Base-by-base conservation (phyloP, 2,329 filamentous ascomycete species). In the Hypocreales sp. region DNA sequence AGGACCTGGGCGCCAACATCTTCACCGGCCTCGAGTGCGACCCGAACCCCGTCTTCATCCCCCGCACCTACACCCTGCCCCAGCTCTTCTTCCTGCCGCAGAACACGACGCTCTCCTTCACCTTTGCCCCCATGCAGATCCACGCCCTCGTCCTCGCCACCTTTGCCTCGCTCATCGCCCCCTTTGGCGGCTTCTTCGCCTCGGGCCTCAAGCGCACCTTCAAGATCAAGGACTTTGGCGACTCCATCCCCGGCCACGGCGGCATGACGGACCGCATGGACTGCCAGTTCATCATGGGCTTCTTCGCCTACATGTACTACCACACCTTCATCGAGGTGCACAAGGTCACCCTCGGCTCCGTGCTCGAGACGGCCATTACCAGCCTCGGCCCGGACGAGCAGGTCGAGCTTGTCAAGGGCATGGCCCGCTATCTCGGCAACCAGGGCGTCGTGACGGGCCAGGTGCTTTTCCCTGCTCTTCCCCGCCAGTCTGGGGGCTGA, bases 221-320 rank as follows among this genome's bases (percentile, higher is more conserved):
- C 63, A 95, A 98, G 61, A 92, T 98, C 66, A 98, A 98, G 66
- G 90, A 98, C 59, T 98, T 98, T 58, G 90, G 90, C 40, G 82
- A 98, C 55, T 92, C 84, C 2, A 98, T 98, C 41, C 90, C 90
- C 2, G 90, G 90, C 14, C 90, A 98, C 45, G 90, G 90, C 34
- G 90, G 90, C 41, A 95, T 98, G 60, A 98, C 90, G 11, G 90
- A 98, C 50, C 80, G 90, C 35, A 95, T 98, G 87, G 90, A 98
- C 50, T 98, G 90, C 53, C 90, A 98, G 50, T 98, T 98, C 59
- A 95, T 95, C 61, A 98, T 98, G 90, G 90, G 90, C 7, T 90
- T 93, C 56, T 95, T 98, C 45, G 73, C 87, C 11, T 95, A 84
- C 61, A 86, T 98, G 69, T 98, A 98, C 59, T 98, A 92, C 58